Conservation (phyloP, 2,329 filamentous ascomycete genomes). For the Thielaviopsis cerberus region DNA sequence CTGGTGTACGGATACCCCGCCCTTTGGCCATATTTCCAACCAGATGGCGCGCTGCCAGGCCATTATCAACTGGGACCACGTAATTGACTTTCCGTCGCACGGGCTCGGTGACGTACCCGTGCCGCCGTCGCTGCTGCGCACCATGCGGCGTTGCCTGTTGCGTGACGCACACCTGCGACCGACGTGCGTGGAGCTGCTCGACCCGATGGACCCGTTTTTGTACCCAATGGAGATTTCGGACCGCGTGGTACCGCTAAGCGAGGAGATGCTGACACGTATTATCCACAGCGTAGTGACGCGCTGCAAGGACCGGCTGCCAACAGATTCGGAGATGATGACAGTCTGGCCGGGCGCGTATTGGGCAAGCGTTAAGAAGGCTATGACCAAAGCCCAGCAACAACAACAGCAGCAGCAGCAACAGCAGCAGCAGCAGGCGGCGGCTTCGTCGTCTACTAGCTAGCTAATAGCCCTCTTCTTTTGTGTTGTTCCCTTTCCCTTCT, state of each 20-base stretch:
- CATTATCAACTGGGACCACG: slow-evolving; percentile 61
- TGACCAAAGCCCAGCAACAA: slow-evolving; percentile 13
- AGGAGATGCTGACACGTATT: slow-evolving; percentile 42
- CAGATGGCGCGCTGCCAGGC: slow-evolving; percentile 73
- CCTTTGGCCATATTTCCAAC: slow-evolving; percentile 81
- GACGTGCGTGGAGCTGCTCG: slow-evolving; percentile 43
- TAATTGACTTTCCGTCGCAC: slow-evolving; percentile 51
- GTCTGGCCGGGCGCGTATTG: slow-evolving; percentile 45
- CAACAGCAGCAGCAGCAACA: slow-evolving; percentile 6
- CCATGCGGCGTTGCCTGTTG: slow-evolving; percentile 43
- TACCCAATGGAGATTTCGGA: slow-evolving; percentile 40
- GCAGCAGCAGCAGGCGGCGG: background rate
- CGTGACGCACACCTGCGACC: slow-evolving; percentile 44
- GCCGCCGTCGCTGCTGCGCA: slow-evolving; percentile 38
- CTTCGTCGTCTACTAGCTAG: background rate
- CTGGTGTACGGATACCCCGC: slow-evolving; percentile 95
- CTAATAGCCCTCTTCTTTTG: background rate
- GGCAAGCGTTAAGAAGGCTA: slow-evolving; percentile 36
- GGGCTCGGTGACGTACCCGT: slow-evolving; percentile 48
- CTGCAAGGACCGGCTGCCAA: slow-evolving; percentile 39
- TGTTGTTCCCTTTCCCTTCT: background rate
- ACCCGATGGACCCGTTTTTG: slow-evolving; percentile 41
- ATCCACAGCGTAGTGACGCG: slow-evolving; percentile 43
- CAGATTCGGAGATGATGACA: slow-evolving; percentile 34
- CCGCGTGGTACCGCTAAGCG: slow-evolving; percentile 38